These are phyloP conservation scores for Penicillium sp. DNA, from an alignment of 2,329 filamentous ascomycete species.

Conservation along the genomic window DNA sequence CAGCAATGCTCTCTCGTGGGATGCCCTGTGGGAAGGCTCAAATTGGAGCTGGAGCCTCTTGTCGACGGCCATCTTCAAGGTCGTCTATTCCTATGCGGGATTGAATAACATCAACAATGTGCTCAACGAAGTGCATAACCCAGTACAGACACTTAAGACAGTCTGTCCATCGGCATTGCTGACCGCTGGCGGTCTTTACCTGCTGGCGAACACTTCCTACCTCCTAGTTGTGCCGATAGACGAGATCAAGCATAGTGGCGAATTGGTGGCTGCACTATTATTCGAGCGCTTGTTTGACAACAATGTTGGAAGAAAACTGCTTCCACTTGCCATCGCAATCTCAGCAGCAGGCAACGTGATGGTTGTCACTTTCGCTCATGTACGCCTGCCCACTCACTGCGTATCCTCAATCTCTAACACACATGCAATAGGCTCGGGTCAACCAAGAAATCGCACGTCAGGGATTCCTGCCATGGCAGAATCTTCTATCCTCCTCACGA, in stretches of 20 bases:
- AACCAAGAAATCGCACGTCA: slow-evolving; percentile 74
- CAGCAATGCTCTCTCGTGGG: slow-evolving; percentile 44
- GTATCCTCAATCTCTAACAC: slow-evolving; percentile 6
- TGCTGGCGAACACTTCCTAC: slow-evolving; percentile 66
- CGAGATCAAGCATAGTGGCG: slow-evolving; percentile 66
- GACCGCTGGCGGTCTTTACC: slow-evolving; percentile 65
- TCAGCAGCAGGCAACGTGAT: slow-evolving; percentile 72
- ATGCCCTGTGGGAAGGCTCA: slow-evolving; percentile 63
- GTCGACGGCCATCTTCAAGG: slow-evolving; percentile 64
- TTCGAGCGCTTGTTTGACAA: slow-evolving; percentile 66
- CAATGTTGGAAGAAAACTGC: slow-evolving; percentile 57
- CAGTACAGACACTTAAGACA: slow-evolving; percentile 64
- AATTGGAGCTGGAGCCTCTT: slow-evolving; percentile 70
- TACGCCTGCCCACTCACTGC: slow-evolving; percentile 40
- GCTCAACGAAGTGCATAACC: slow-evolving; percentile 70
- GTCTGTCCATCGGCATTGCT: slow-evolving; percentile 62
- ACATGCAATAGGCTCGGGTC: slow-evolving; percentile 58
- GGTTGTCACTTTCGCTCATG: slow-evolving; percentile 69
- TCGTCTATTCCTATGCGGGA: slow-evolving; percentile 70
- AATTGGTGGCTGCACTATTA: slow-evolving; percentile 68
- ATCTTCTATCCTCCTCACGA: slow-evolving; percentile 62
- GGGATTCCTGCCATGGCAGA: slow-evolving; percentile 68
- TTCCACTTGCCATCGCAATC: slow-evolving; percentile 66
- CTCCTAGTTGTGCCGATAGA: slow-evolving; percentile 68
- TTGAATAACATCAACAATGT: slow-evolving; percentile 70